phyloP scores from a whole-genome alignment of 306 rosid species.

The Prunus padus region DNA sequence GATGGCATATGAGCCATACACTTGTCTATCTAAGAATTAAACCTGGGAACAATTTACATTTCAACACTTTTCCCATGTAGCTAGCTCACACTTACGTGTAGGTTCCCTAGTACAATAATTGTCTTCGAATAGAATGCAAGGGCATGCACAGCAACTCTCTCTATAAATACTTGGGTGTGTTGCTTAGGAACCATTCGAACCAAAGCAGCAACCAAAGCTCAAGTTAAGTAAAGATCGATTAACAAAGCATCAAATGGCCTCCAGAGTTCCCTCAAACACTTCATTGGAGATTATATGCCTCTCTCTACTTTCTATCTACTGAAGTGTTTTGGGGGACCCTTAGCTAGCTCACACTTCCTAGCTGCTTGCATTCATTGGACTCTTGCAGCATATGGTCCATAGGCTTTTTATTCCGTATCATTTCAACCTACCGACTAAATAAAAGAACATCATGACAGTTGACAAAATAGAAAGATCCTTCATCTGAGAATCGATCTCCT shows the following conservation, averaged over 20 bases:
- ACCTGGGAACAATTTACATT: too few species aligned
- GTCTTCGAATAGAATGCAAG: background rate
- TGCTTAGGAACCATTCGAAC: background rate
- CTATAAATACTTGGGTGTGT: background rate
- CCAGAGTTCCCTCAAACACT: background rate
- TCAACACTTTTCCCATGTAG: background rate
- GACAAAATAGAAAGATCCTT: background rate
- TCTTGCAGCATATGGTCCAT: background rate
- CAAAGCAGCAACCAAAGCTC: background rate
- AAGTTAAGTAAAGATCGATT: background rate
- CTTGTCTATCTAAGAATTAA: too few species aligned
- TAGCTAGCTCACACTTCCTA: too few species aligned
- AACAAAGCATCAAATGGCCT: background rate
- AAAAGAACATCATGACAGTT: background rate
- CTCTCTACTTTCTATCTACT: background rate
- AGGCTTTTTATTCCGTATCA: background rate
- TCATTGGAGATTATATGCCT: background rate
- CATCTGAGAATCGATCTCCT: background rate
- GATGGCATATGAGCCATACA: too few species aligned
- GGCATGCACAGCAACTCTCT: background rate
- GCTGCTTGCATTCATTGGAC: background rate
- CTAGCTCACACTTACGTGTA: background rate
- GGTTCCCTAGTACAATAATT: background rate
- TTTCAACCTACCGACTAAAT: background rate
- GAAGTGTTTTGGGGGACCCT: constrained; percentile 3